These are phyloP conservation scores for Pyrenula massariospora DNA, from an alignment of 495 filamentous ascomycete species.

Conservation along the genomic window DNA sequence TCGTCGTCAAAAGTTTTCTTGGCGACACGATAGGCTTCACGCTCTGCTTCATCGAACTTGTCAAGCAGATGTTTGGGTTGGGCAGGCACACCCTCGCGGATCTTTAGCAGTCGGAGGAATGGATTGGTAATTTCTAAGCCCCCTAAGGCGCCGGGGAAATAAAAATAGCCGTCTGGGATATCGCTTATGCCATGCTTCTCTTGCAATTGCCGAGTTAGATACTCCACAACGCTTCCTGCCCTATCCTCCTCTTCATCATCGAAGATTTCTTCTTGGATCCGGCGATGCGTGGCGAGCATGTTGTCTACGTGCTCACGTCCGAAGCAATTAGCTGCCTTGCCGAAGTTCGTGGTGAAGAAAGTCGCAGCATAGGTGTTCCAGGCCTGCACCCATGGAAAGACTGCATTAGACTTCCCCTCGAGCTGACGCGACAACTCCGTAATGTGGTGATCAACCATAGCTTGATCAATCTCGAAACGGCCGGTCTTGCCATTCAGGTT, in stretches of 20 bases:
- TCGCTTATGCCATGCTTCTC: constrained; percentile 36
- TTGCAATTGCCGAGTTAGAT: constrained; percentile 36
- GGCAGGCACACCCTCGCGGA: constrained; percentile 17
- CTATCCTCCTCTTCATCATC: constrained; percentile 9
- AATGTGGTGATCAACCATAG: constrained; percentile 41
- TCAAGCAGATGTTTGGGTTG: constrained; percentile 21
- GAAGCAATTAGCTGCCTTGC: constrained; percentile 44
- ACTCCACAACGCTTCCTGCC: constrained; percentile 31
- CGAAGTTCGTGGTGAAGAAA: constrained; percentile 50
- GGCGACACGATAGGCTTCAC: constrained; percentile 17
- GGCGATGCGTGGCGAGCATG: constrained; percentile 37
- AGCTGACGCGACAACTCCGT: constrained; percentile 42
- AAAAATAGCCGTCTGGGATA: constrained; percentile 49
- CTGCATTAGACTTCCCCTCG: constrained; percentile 23
- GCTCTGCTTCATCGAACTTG: constrained; percentile 24
- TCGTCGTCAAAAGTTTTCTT: constrained; percentile 21
- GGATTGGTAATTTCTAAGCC: constrained; percentile 45
- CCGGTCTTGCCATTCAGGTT: constrained; percentile 27
- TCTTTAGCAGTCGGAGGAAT: constrained; percentile 31
- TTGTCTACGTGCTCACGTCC: constrained; percentile 42
- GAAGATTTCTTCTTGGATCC: constrained; percentile 39
- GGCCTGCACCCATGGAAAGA: constrained; percentile 47
- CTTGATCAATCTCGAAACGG: constrained; percentile 39
- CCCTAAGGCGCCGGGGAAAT: constrained; percentile 37
- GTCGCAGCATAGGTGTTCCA: constrained; percentile 49